phyloP scores from a whole-genome alignment of 768 basidiomycete species.

The Russula ochroleuca region DNA sequence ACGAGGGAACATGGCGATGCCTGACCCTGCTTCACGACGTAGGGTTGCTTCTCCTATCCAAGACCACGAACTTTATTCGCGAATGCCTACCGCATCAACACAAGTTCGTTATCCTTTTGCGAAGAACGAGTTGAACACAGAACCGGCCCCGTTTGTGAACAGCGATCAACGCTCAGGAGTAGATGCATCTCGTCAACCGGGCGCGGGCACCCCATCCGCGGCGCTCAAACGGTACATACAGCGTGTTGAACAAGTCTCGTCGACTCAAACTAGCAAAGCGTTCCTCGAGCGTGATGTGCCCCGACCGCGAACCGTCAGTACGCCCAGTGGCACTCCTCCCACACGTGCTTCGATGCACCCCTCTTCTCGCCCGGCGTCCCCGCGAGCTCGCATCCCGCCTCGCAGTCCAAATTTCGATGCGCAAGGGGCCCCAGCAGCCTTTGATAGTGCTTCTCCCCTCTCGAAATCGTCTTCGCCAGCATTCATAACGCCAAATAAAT shows the following conservation, averaged over 20 bases:
- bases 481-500: conserved; percentile 28
- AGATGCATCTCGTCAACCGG: conserved; percentile 7
- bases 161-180: not conserved
- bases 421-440: not conserved
- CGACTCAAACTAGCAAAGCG: conserved; percentile 3
- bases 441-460: not conserved
- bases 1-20: conserved; percentile 69
- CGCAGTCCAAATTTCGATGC: conserved; percentile 6
- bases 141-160: not conserved
- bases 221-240: conserved; percentile 25
- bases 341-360: conserved; percentile 1
- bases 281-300: not conserved
- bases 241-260: conserved; percentile 18
- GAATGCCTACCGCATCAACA: conserved; percentile 9
- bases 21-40: conserved; percentile 49
- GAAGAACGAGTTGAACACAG: not conserved
- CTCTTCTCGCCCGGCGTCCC: conserved; percentile 7
- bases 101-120: conserved; percentile 21
- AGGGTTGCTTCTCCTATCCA: conserved; percentile 7
- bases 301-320: conserved; percentile 28
- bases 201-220: conserved; percentile 6
- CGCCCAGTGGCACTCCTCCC: conserved; percentile 25
- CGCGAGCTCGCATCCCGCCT: not conserved
- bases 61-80: not conserved
- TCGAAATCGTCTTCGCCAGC: conserved; percentile 6